phyloP scores from a whole-genome alignment of 768 basidiomycete species.

The Epithele typhae region DNA sequence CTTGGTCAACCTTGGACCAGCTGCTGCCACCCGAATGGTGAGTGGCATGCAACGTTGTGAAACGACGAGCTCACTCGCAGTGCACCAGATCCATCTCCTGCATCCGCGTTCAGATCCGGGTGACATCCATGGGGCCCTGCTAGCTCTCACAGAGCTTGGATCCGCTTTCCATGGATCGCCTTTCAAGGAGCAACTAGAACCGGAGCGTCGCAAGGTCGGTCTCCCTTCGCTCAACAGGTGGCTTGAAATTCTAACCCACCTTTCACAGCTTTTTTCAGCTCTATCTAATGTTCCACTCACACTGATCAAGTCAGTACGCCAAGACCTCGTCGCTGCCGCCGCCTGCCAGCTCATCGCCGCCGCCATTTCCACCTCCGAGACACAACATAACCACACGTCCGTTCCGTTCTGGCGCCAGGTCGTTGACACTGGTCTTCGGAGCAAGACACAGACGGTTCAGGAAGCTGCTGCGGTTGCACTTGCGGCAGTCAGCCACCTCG shows the following conservation, averaged over 20 bases:
- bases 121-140: constrained; percentile 80
- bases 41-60: constrained; percentile 27
- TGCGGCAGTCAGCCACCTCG: constrained; percentile 61
- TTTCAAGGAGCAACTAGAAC: constrained; percentile 2
- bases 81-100: too few relatives aligned
- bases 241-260: too few relatives aligned
- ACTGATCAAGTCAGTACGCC: constrained; percentile 59
- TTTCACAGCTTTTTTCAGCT: constrained; percentile 58
- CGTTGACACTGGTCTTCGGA: constrained; percentile 68
- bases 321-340: constrained; percentile 67
- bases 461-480: constrained; percentile 72
- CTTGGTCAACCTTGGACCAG: constrained; percentile 47
- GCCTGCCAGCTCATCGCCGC: constrained; percentile 67
- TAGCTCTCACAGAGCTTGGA: constrained; percentile 70
- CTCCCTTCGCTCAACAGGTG: neutral
- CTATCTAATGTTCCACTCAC: constrained; percentile 53
- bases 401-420: constrained; percentile 64
- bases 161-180: constrained; percentile 42
- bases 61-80: too few relatives aligned
- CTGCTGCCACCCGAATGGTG: constrained; percentile 49
- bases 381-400: constrained; percentile 29
- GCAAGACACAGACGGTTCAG: constrained; percentile 60
- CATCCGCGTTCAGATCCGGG: constrained; percentile 63
- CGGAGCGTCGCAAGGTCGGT: constrained; percentile 40
- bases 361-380: constrained; percentile 56